Percentiles rank a stretch among this genome's conserved stretches.
Evolutionary conservation across 1,284 basidiomycete genomes (phyloP).

Genomic region (Agroathelia rolfsii): DNA sequence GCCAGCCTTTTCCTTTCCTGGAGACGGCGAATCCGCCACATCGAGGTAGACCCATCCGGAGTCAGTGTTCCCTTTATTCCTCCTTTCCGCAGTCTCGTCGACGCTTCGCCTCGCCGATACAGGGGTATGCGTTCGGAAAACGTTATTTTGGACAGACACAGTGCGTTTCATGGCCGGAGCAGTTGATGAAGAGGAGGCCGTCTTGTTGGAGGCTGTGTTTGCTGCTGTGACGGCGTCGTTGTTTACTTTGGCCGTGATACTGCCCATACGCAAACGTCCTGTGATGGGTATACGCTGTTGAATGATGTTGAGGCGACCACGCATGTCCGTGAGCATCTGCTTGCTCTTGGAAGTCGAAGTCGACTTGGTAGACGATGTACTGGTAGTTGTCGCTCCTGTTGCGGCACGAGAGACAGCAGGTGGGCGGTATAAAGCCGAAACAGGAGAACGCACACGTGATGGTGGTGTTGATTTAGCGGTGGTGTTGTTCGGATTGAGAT

Average conservation of each 20-base stretch:
- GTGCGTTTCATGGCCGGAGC: constrained; percentile 16
- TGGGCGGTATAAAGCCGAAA: too few relatives aligned
- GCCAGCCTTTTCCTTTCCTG: constrained; percentile 44
- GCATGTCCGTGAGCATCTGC: constrained; percentile 84
- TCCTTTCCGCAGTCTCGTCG: constrained; percentile 17
- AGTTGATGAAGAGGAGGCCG: constrained; percentile 25
- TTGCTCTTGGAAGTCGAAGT: constrained; percentile 53
- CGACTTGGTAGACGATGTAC: constrained; percentile 6
- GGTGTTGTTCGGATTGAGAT: constrained; percentile 26
- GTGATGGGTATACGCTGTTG: constrained; percentile 80
- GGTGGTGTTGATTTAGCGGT: neutral
- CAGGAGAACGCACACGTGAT: neutral
- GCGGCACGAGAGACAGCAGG: constrained; percentile 6
- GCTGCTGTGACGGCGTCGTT: constrained; percentile 26
- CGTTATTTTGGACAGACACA: constrained; percentile 19
- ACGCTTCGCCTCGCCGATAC: constrained; percentile 2
- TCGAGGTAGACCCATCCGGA: constrained; percentile 77
- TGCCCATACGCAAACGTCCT: constrained; percentile 69
- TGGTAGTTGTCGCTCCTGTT: constrained; percentile 3
- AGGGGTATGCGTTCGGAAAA: constrained; percentile 17
- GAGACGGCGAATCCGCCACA: constrained; percentile 74
- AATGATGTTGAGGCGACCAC: constrained; percentile 66
- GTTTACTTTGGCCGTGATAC: constrained; percentile 44
- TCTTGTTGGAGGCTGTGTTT: constrained; percentile 21
- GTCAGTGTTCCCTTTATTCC: constrained; percentile 33